phyloP scores from a whole-genome alignment of 768 basidiomycete genomes.

The Suillus subalutaceus region DNA sequence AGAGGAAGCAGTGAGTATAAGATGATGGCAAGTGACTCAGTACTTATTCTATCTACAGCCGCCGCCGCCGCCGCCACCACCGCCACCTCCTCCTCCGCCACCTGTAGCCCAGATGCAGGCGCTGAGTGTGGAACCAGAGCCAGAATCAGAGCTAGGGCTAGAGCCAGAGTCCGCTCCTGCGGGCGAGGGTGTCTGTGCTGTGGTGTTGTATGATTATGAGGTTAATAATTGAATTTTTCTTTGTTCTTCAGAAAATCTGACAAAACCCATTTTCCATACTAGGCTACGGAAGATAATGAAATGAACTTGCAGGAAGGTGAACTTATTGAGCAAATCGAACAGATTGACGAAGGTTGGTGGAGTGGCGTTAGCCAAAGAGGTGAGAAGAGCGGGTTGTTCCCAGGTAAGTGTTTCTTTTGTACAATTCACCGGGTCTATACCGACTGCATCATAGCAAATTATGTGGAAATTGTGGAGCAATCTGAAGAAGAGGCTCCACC shows the following conservation, averaged over 20 bases:
- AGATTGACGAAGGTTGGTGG: slow-evolving; percentile 94
- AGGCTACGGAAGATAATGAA: slow-evolving; percentile 88
- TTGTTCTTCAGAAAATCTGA: background rate
- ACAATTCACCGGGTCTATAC: background rate
- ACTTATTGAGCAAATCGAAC: slow-evolving; percentile 78
- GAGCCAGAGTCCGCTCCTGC: slow-evolving; percentile 21
- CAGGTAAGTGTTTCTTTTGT: slow-evolving; percentile 47
- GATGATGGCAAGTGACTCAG: slow-evolving; percentile 2
- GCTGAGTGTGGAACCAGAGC: slow-evolving; percentile 33
- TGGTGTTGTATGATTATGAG: slow-evolving; percentile 83
- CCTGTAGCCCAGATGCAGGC: slow-evolving; percentile 37
- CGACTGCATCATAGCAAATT: slow-evolving; percentile 62
- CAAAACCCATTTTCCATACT: background rate
- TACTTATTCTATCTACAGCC: slow-evolving; percentile 22
- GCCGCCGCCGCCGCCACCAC: slow-evolving; percentile 42
- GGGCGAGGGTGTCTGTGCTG: slow-evolving; percentile 61
- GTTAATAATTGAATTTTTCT: slow-evolving; percentile 29
- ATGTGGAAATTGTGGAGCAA: slow-evolving; percentile 75
- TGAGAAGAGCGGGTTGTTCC: slow-evolving; percentile 77
- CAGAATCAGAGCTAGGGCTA: slow-evolving; percentile 39
- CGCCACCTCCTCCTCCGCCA: slow-evolving; percentile 50
- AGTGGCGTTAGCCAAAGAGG: slow-evolving; percentile 71
- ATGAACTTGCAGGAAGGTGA: slow-evolving; percentile 81
- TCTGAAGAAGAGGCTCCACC: slow-evolving; percentile 51
- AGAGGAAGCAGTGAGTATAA: slow-evolving; percentile 16